phyloP scores from a whole-genome alignment of 768 basidiomycete species.

The Mycena floridula region DNA sequence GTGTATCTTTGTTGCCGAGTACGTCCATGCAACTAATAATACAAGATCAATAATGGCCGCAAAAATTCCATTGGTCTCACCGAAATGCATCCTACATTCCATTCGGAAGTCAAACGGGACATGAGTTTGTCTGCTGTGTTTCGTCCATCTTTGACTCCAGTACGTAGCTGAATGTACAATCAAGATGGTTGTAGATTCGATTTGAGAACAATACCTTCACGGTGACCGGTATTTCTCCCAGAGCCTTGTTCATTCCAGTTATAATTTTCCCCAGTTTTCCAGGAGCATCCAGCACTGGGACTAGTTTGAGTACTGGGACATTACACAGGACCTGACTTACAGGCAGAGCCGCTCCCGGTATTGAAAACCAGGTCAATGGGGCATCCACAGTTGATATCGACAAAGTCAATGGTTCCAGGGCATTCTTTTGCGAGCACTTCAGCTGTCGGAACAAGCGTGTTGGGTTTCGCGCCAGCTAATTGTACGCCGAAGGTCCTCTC shows the following conservation, averaged over 20 bases:
- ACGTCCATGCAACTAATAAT: slow-evolving; percentile 93
- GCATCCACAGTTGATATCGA: slow-evolving; percentile 95
- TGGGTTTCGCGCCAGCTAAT: slow-evolving; percentile 84
- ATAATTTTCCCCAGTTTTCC: slow-evolving; percentile 82
- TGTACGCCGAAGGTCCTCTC: slow-evolving; percentile 90
- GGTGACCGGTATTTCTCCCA: slow-evolving; percentile 89
- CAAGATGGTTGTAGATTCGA: too few relatives aligned
- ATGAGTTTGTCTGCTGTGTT: slow-evolving; percentile 83
- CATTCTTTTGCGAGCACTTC: slow-evolving; percentile 75
- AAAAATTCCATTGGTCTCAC: slow-evolving; percentile 17
- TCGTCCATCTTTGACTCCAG: slow-evolving; percentile 84
- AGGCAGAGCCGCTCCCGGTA: slow-evolving; percentile 81
- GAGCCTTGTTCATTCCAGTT: slow-evolving; percentile 83
- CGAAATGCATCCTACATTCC: slow-evolving; percentile 38
- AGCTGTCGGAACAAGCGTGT: slow-evolving; percentile 69
- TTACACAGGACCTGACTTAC: slow-evolving; percentile 42
- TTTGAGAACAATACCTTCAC: too few relatives aligned
- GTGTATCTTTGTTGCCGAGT: slow-evolving; percentile 94
- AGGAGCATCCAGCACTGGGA: slow-evolving; percentile 74
- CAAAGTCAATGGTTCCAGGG: slow-evolving; percentile 70
- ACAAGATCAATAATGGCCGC: not conserved
- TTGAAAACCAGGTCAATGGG: slow-evolving; percentile 96
- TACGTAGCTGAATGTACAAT: too few relatives aligned
- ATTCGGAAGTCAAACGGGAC: slow-evolving; percentile 57
- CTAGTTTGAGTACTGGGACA: not conserved